Evolutionary conservation across 331 rosid species (phyloP), one percentile per base, ranked within the genome.

Genomic region (Stylosanthes scabra): DNA sequence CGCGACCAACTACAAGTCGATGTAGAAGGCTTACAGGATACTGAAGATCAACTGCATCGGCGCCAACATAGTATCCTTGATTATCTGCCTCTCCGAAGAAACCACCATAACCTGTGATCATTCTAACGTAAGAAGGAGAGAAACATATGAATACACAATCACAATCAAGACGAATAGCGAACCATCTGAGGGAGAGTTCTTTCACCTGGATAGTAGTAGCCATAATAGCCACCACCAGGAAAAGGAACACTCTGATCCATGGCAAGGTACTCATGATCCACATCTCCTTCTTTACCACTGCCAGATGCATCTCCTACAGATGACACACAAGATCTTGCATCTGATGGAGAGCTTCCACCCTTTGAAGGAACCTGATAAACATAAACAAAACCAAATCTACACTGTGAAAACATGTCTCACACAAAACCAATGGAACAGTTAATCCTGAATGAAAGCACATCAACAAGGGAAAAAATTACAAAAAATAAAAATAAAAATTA

Each of bases 51-150:
- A 78, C 28, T 8, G 85, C 80, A 12, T 85, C 85, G 28, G 89
- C 88, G 39, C 87, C 87, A 67, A 81, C 86, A 56, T 83, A 87
- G 70, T 85, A 91, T 41, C 86, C 93, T 77, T 91, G 95, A 77
- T 70, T 91, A 49, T 87, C 90, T 67, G 74, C 46, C 55, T 87
- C 94, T 66, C 88, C 88, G 42, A 13, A 76, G 66, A 63, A 80
- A 75, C 88, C 90, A 56, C 83, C 89, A 73, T 85, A 86, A 86
- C 94, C 97, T 90, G 97, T 58, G 59, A 86, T 50, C 70, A 78
- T 68, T 78, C 81, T 78, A 82, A 60, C 77, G 85, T 90, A 66
- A 91, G 83, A 74, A 74, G 31, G 45, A 50, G 81, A 83, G 73
- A 59, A 51, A 13, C 3, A 29, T 62, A 82, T 81, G 81, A 76